Evolutionary conservation across 768 basidiomycete species (phyloP), one percentile per base, ranked within the genome.

Genomic region (Tylopilus plumbeoviolaceoides): DNA sequence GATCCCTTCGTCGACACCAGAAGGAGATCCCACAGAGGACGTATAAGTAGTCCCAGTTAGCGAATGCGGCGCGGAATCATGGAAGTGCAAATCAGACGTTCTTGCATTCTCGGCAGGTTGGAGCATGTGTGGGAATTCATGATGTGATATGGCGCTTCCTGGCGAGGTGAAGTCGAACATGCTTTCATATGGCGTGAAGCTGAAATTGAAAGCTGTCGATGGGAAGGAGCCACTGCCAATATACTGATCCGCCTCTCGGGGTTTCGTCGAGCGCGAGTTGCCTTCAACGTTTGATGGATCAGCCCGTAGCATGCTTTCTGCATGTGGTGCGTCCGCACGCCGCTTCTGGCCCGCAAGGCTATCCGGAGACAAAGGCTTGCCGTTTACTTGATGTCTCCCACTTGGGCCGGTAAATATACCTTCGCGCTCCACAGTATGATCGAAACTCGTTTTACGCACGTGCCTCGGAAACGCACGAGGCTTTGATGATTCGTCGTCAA

Each of bases 371-470:
- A 83, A 68, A 36, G 89, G 83, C 65, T 84, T 85, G 33, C 87
- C 87, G 65, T 91, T 87, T 57, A 89, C 84, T 67, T 90, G 87
- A 72, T 91, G 89, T 45, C 89, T 77, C 51, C 86, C 85, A 59
- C 78, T 78, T 45, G 82, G 70, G 39, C 79, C 81, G 28, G 74
- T 63, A 53, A 83, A 73, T 50, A 85, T 78, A 35, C 78, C 81
- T 55, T 86, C 83, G 58, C 80, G 81, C 35, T 80, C 78, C 38
- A 95, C 85, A 4, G 93, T 94, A 70, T 94, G 93, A 69, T 97
- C 93, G 68, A 94, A 95, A 70, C 91, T 93, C 43, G 93, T 91
- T 76, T 97, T 97, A 56, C 93, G 82, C 53, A 92, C 90, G 69
- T 89, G 87, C 54, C 87, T 81, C 48, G 93, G 90, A 66, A 93